Evolutionary conservation across 2,329 filamentous ascomycete genomes (phyloP).

Genomic region (Claviceps sp.): DNA sequence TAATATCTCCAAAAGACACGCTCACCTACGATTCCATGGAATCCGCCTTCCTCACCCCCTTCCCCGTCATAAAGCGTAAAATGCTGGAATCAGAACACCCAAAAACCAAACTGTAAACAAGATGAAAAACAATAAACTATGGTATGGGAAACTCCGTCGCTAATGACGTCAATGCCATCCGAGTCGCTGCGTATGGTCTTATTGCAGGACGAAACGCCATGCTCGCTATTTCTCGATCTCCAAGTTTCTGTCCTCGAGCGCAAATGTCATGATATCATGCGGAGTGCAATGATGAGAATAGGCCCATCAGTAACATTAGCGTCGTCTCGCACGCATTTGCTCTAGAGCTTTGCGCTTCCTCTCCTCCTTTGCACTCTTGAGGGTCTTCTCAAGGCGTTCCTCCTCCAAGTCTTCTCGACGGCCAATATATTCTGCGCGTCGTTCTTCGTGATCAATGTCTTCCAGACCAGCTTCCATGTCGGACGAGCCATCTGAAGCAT

Average conservation of each 20-base stretch:
- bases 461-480: constrained; percentile 69
- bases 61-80: not conserved
- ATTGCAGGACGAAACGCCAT: not conserved
- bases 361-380: constrained; percentile 50
- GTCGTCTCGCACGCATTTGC: constrained; percentile 18
- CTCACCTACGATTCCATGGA: not conserved
- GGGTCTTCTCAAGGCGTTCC: constrained; percentile 44
- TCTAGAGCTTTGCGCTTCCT: constrained; percentile 30
- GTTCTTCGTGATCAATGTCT: constrained; percentile 62
- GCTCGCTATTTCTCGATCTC: not conserved
- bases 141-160: constrained; percentile 23
- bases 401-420: constrained; percentile 55
- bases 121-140: not conserved
- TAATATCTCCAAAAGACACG: not conserved
- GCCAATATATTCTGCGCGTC: constrained; percentile 45
- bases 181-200: not conserved
- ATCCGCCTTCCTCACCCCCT: not conserved
- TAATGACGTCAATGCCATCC: constrained; percentile 16
- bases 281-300: not conserved
- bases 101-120: not conserved
- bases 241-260: not conserved
- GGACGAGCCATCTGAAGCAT: constrained; percentile 53
- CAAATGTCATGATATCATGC: not conserved
- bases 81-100: not conserved
- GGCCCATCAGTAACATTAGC: constrained; percentile 6